Evolutionary conservation across 306 rosid species (phyloP).

Genomic region (Hippophae rhamnoides): DNA sequence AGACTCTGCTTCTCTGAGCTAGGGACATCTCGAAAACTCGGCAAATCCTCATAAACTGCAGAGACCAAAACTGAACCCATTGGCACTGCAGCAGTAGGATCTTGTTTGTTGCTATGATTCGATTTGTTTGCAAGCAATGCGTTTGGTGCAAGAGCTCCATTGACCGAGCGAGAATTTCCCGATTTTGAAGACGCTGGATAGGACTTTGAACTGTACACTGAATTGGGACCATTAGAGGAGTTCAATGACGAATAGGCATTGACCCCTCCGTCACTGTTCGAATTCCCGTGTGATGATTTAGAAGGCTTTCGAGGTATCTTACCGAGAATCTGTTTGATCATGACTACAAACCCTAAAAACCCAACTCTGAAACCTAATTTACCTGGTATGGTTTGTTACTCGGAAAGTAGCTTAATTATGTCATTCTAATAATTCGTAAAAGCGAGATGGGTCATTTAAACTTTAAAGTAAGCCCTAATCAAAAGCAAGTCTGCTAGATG

Average conservation of each 20-base stretch:
- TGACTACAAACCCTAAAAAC: conserved; percentile 27
- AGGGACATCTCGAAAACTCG: conserved; percentile 46
- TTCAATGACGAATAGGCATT: conserved; percentile 27
- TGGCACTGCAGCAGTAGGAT: conserved; percentile 14
- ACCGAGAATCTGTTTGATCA: conserved; percentile 49
- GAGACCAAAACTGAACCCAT: conserved; percentile 22
- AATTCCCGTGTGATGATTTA: conserved; percentile 30
- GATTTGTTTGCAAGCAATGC: conserved; percentile 20
- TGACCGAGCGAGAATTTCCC: conserved; percentile 26
- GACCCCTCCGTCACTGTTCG: conserved; percentile 28
- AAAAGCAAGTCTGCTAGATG: conserved; percentile 6
- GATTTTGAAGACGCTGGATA: conserved; percentile 31
- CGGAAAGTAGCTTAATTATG: conserved; percentile 6
- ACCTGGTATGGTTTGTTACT: conserved; percentile 10
- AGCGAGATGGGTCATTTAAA: not conserved
- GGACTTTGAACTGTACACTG: conserved; percentile 31
- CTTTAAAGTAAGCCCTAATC: conserved; percentile 9
- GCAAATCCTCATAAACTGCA: conserved; percentile 42
- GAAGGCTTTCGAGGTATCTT: conserved; percentile 52
- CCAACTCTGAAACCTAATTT: not conserved
- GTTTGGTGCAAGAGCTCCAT: conserved; percentile 26
- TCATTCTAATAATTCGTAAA: conserved; percentile 12
- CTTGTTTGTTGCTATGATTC: conserved; percentile 32
- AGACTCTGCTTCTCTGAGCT: conserved; percentile 37
- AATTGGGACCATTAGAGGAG: conserved; percentile 31